phyloP scores from a whole-genome alignment of 1,139 yeast genomes.

The Saccharomycopsis hybrid region DNA sequence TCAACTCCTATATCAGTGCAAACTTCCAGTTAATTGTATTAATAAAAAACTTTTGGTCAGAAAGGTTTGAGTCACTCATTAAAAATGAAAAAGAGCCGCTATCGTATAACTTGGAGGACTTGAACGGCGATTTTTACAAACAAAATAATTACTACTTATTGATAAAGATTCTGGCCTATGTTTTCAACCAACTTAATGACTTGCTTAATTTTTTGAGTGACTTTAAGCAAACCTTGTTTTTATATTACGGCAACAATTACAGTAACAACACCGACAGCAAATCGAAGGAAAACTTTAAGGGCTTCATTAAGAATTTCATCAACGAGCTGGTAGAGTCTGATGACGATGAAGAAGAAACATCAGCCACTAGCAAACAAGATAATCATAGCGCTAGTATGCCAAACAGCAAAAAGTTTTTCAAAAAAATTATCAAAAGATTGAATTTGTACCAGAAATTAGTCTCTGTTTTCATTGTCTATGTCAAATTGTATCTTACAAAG shows the following conservation, averaged over 20 bases:
- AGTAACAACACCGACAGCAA: background rate
- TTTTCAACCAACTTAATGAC: constrained; percentile 5
- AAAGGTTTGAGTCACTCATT: constrained; percentile 10
- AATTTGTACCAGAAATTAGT: background rate
- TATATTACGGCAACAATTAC: background rate
- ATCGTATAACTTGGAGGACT: constrained; percentile 13
- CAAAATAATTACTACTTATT: constrained; percentile 16
- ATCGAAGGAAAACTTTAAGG: background rate
- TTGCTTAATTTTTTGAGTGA: constrained; percentile 8
- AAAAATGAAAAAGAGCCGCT: constrained; percentile 2
- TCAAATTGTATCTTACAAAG: constrained; percentile 14
- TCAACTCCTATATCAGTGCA: constrained; percentile 7
- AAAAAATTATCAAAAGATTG: constrained; percentile 1
- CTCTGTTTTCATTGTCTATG: constrained; percentile 4
- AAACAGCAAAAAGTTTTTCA: background rate
- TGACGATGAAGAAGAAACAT: background rate
- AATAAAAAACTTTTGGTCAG: constrained; percentile 18
- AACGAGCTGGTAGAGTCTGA: background rate
- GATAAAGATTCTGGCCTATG: constrained; percentile 13
- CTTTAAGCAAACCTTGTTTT: background rate
- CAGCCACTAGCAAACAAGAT: no score
- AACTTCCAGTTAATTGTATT: constrained; percentile 19
- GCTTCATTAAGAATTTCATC: background rate
- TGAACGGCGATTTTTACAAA: constrained; percentile 15
- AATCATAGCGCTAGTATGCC: background rate